Evolutionary conservation across 305 asterid species (phyloP).

Genomic region (Fraxinus sp.): DNA sequence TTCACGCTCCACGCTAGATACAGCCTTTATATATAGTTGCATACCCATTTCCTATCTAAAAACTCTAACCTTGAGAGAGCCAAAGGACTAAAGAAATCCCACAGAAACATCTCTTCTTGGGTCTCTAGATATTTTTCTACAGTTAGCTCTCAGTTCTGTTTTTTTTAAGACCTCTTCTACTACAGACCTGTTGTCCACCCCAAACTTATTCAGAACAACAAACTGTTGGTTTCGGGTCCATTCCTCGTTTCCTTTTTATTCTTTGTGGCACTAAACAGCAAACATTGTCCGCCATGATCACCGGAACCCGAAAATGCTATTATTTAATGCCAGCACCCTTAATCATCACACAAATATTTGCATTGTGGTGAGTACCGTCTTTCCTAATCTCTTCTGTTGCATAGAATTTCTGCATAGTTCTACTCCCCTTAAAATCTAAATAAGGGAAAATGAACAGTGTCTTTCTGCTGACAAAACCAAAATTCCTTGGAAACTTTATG

Average conservation of each 20-base stretch:
- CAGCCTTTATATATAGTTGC: conserved; percentile 33
- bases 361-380: conserved; percentile 39
- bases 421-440: conserved; percentile 16
- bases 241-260: conserved; percentile 13
- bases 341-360: conserved; percentile 41
- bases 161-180: neutral
- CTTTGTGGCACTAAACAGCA: conserved; percentile 17
- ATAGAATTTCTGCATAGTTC: neutral
- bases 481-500: conserved; percentile 21
- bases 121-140: neutral
- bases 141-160: conserved; percentile 19
- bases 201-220: neutral
- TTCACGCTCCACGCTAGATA: conserved; percentile 40
- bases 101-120: conserved; percentile 20
- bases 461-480: conserved; percentile 22
- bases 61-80: conserved; percentile 41
- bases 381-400: conserved; percentile 19
- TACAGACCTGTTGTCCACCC: neutral
- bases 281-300: conserved; percentile 29
- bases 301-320: conserved; percentile 28
- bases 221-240: conserved; percentile 33
- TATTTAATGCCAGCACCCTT: conserved; percentile 29
- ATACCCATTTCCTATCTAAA: conserved; percentile 40
- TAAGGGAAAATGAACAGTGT: conserved; percentile 25
- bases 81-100: conserved; percentile 25